These are phyloP conservation scores for Litchi chinensis DNA, from an alignment of 345 rosid genomes.

Conservation along the genomic window DNA sequence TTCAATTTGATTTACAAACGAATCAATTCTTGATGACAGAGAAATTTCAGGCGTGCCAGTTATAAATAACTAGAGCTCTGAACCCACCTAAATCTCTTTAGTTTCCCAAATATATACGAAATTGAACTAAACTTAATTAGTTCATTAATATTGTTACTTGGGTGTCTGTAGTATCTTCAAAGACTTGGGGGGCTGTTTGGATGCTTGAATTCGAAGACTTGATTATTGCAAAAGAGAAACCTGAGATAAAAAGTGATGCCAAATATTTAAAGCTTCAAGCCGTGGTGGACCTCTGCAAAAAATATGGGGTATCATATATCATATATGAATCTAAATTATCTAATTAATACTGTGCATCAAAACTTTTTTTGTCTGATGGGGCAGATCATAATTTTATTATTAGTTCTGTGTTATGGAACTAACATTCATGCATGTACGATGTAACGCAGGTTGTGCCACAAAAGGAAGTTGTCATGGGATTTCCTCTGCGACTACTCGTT, in stretches of 20 bases:
- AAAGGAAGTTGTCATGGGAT: constrained; percentile 58
- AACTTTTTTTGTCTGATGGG: neutral
- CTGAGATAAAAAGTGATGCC: constrained; percentile 30
- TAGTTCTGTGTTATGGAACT: neutral
- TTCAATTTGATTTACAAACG: no score
- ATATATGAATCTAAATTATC: neutral
- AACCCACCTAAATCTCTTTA: no score
- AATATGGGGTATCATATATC: constrained; percentile 34
- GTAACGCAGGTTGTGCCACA: constrained; percentile 39
- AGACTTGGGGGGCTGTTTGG: constrained; percentile 49
- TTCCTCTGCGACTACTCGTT: constrained; percentile 37
- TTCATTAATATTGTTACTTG: neutral
- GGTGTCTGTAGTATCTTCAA: constrained; percentile 37
- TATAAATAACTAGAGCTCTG: no score
- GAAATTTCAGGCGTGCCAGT: no score
- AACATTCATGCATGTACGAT: neutral
- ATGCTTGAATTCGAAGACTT: constrained; percentile 42
- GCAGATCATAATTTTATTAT: no score
- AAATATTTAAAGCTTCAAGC: constrained; percentile 47
- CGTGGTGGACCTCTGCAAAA: constrained; percentile 43
- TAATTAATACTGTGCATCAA: neutral
- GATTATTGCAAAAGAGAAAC: constrained; percentile 27
- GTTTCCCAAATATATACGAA: no score
- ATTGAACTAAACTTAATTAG: neutral
- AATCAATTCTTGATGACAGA: no score